Conservation (phyloP, 192 early-diverging fungal species). For the Pecoramyces ruminantium region DNA sequence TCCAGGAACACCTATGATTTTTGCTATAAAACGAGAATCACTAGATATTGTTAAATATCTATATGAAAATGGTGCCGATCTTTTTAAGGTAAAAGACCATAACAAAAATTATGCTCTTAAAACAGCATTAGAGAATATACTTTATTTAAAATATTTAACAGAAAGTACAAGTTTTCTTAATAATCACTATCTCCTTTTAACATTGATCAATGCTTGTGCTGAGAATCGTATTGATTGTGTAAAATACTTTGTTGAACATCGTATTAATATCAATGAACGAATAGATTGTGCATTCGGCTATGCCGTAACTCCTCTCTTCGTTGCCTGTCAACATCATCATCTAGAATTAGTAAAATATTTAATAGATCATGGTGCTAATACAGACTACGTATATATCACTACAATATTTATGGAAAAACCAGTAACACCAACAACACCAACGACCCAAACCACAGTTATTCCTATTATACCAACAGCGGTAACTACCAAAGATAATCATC, state of each 20-base stretch:
- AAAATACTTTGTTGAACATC: background rate
- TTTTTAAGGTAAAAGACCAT: background rate
- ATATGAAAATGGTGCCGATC: background rate
- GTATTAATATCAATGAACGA: background rate
- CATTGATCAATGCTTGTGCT: background rate
- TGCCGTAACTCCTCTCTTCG: background rate
- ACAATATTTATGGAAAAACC: too few relatives aligned
- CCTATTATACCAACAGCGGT: too few relatives aligned
- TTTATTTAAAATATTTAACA: background rate
- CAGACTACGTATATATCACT: background rate
- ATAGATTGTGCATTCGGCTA: background rate
- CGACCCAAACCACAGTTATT: too few relatives aligned
- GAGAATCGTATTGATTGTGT: background rate
- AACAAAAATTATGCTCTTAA: background rate
- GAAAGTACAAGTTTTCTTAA: background rate
- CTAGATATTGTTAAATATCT: background rate
- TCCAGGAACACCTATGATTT: background rate
- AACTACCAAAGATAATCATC: too few relatives aligned
- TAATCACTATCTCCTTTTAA: background rate
- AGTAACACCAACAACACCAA: too few relatives aligned
- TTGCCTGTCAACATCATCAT: background rate
- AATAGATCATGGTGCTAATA: background rate
- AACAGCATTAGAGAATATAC: background rate
- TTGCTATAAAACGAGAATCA: background rate
- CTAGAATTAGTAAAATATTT: background rate